Evolutionary conservation across 345 rosid genomes (phyloP).

Genomic region (Diplotaxis tenuifolia): DNA sequence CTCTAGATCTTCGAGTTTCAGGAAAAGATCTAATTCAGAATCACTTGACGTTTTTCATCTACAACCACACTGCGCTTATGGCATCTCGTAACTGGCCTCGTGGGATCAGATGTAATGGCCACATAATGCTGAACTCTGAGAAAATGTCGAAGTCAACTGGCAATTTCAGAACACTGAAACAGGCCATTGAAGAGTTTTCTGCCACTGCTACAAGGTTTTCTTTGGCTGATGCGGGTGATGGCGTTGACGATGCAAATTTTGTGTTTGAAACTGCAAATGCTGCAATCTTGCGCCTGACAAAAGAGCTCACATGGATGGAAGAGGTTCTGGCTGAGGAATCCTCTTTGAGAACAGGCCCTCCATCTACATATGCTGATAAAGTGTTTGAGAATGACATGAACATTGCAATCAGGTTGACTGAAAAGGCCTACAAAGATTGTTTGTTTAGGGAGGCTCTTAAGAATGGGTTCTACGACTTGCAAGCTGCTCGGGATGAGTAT

Average conservation of each 20-base stretch:
- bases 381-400: conserved; percentile 91
- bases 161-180: conserved; percentile 78
- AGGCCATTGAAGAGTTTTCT: conserved; percentile 84
- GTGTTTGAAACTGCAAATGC: conserved; percentile 89
- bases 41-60: conserved; percentile 81
- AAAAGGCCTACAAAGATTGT: conserved; percentile 36
- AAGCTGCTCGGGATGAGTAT: conserved; percentile 92
- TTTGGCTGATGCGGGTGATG: conserved; percentile 96
- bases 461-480: conserved; percentile 86
- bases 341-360: conserved; percentile 65
- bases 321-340: conserved; percentile 67
- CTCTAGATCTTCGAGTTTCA: conserved; percentile 90
- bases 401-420: conserved; percentile 51
- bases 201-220: conserved; percentile 89
- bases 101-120: conserved; percentile 93
- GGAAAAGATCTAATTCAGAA: conserved; percentile 98
- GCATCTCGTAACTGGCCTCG: conserved; percentile 78
- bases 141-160: conserved; percentile 99
- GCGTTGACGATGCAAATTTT: conserved; percentile 97
- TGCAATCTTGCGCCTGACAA: conserved; percentile 82
- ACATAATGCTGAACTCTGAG: conserved; percentile 89
- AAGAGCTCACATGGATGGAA: conserved; percentile 91
- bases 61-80: conserved; percentile 89
- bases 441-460: conserved; percentile 94
- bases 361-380: conserved; percentile 75